These are phyloP conservation scores for Entonaema liquescens DNA, from an alignment of 495 filamentous ascomycete species.

Conservation along the genomic window DNA sequence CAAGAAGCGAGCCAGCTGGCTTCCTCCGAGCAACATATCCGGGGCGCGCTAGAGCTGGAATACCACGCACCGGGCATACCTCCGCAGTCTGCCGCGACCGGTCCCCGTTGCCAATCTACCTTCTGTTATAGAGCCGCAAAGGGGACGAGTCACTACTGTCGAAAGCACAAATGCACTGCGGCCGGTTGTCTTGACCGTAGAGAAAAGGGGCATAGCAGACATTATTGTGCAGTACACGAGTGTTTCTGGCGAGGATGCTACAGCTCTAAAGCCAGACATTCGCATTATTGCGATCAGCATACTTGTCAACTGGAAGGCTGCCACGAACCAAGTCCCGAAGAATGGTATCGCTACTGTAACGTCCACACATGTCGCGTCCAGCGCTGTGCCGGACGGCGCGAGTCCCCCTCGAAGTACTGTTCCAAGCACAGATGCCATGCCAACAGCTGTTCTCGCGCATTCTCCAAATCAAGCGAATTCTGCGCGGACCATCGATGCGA, in stretches of 20 bases:
- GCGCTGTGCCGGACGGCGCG: constrained; percentile 26
- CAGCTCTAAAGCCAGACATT: neutral
- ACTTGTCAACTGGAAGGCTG: constrained; percentile 30
- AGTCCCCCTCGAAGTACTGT: constrained; percentile 22
- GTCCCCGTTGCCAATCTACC: constrained; percentile 34
- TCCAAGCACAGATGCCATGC: constrained; percentile 24
- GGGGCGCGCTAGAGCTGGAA: neutral
- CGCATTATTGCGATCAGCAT: constrained; percentile 26
- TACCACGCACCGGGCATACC: neutral
- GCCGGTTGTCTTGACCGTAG: constrained; percentile 15
- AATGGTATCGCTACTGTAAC: constrained; percentile 27
- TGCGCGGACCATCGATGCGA: constrained; percentile 33
- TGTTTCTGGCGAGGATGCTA: constrained; percentile 36
- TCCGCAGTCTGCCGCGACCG: neutral
- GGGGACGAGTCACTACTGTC: constrained; percentile 21
- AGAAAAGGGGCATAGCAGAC: constrained; percentile 29
- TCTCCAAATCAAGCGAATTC: constrained; percentile 19
- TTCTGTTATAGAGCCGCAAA: constrained; percentile 28
- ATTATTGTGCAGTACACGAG: constrained; percentile 25
- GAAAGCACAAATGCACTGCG: constrained; percentile 32
- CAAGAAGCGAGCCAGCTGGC: constrained; percentile 1
- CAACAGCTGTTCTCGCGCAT: constrained; percentile 10
- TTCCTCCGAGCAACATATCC: constrained; percentile 1
- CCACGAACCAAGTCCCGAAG: constrained; percentile 23
- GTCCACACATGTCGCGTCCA: constrained; percentile 28